Conservation (phyloP, 2,329 filamentous ascomycete species). For the Aspergillus aculeatus region DNA sequence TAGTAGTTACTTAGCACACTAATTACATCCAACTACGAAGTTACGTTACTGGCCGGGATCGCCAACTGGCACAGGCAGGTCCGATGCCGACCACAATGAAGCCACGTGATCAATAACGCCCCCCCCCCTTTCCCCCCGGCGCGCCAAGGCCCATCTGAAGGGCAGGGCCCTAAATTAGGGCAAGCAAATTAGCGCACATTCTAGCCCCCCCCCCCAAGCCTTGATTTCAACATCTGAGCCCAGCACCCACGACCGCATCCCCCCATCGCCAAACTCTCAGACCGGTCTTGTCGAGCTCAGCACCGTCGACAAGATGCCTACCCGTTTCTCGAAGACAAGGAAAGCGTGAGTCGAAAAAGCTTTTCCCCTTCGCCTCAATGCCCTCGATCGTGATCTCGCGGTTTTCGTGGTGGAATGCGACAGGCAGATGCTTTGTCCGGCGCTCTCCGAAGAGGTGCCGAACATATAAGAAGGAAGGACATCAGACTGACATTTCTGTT, state of each 20-base stretch:
- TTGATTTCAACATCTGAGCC: constrained; percentile 39
- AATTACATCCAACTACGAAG: no score
- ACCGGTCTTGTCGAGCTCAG: constrained; percentile 42
- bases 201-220: constrained; percentile 27
- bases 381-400: constrained; percentile 9
- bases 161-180: constrained; percentile 35
- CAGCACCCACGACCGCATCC: constrained; percentile 32
- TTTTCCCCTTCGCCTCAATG: constrained; percentile 20
- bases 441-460: background rate
- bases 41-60: background rate
- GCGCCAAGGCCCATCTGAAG: constrained; percentile 12
- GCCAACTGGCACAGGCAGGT: background rate
- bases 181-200: constrained; percentile 43
- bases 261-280: constrained; percentile 37
- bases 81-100: background rate
- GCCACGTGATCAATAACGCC: constrained; percentile 3
- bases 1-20: no score
- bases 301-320: constrained; percentile 51
- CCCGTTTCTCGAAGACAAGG: constrained; percentile 51
- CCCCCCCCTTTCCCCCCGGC: background rate
- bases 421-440: constrained; percentile 3
- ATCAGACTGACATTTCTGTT: constrained; percentile 20
- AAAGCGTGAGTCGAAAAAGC: constrained; percentile 45
- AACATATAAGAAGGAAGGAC: constrained; percentile 1
- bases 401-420: constrained; percentile 14